A percentile compares a stretch with the other conserved stretches of the same genome.
These are phyloP conservation scores for Artemisia tridentata DNA, from an alignment of 129 eudicot species.

Conservation along the genomic window DNA sequence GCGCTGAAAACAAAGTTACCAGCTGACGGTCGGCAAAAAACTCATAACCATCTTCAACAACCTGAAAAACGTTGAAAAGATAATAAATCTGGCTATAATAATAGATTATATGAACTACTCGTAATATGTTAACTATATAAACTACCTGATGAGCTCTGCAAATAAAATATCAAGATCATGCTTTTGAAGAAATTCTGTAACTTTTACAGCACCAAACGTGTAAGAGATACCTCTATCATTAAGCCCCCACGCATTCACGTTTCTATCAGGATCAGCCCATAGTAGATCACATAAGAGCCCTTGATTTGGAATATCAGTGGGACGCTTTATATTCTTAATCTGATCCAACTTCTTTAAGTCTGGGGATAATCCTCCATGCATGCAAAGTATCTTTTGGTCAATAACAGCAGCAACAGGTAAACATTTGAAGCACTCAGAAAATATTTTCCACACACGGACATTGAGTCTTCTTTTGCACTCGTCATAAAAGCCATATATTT, in stretches of 20 bases:
- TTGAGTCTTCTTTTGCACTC: constrained; percentile 52
- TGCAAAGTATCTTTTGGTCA: constrained; percentile 55
- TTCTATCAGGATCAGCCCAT: constrained; percentile 54
- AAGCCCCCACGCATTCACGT: constrained; percentile 44
- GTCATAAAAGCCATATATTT: constrained; percentile 47
- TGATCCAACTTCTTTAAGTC: constrained; percentile 44
- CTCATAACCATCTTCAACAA: constrained; percentile 59
- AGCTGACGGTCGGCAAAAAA: constrained; percentile 52
- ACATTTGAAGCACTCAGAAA: constrained; percentile 48
- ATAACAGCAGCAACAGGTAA: constrained; percentile 53
- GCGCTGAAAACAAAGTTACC: constrained; percentile 52
- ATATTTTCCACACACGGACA: constrained; percentile 46
- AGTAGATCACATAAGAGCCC: constrained; percentile 51
- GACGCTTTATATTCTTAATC: constrained; percentile 40
- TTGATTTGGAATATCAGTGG: constrained; percentile 45
- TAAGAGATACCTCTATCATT: constrained; percentile 49
- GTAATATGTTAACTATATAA: not conserved
- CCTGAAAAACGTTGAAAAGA: constrained; percentile 16
- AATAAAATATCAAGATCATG: constrained; percentile 44
- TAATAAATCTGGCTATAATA: not conserved
- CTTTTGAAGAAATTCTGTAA: constrained; percentile 45
- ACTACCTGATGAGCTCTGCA: constrained; percentile 57
- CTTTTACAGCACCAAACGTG: constrained; percentile 45
- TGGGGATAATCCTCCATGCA: constrained; percentile 60
- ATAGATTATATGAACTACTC: too few relatives aligned